Percentiles rank a stretch among this genome's conserved stretches.
Evolutionary conservation across 176 grass and related monocot genomes (phyloP).

Genomic region (Juncus inflexus): DNA sequence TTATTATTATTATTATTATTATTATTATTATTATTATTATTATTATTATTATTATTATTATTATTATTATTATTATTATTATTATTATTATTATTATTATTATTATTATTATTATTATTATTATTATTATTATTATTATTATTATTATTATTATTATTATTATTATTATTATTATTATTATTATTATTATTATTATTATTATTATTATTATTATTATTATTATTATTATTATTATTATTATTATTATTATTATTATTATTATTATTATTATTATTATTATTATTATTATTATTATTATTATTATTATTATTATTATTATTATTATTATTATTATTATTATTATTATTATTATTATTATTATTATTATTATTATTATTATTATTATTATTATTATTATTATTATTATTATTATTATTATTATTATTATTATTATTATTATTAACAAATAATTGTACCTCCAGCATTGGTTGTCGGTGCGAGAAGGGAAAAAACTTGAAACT

Average conservation of each 20-base stretch:
- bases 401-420: slow-evolving; percentile 11
- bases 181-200: background rate
- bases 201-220: background rate
- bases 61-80: background rate
- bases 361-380: background rate
- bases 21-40: background rate
- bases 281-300: slow-evolving; percentile 11
- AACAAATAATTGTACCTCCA: slow-evolving; percentile 47
- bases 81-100: background rate
- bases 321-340: background rate
- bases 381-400: background rate
- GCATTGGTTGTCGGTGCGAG: slow-evolving; percentile 86
- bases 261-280: background rate
- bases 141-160: background rate
- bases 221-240: slow-evolving; percentile 11
- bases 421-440: background rate
- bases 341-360: slow-evolving; percentile 11
- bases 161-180: slow-evolving; percentile 11
- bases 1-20: background rate
- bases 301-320: background rate
- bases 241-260: background rate
- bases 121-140: background rate
- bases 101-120: slow-evolving; percentile 11
- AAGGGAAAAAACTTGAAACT: slow-evolving; percentile 57
- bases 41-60: slow-evolving; percentile 11